phyloP scores from a whole-genome alignment of 2,329 filamentous ascomycete genomes.

The Neonectria coccinea region DNA sequence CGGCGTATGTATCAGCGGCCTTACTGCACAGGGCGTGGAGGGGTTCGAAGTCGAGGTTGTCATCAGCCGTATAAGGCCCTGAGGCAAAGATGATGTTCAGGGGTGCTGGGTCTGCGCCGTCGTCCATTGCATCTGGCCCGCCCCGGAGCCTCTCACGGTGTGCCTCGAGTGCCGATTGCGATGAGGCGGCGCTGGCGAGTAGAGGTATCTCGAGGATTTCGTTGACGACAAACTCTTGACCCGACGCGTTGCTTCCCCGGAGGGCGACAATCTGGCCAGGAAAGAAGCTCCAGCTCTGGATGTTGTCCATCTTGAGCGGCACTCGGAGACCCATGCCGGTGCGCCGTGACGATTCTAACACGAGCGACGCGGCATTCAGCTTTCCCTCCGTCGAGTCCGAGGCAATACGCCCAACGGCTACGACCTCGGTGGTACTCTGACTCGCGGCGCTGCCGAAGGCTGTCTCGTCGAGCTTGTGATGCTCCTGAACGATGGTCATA shows the following conservation, averaged over 20 bases:
- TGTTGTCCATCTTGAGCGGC: slow-evolving; percentile 78
- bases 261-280: slow-evolving; percentile 94
- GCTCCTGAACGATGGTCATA: slow-evolving; percentile 75
- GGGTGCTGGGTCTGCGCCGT: slow-evolving; percentile 66
- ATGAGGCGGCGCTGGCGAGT: slow-evolving; percentile 79
- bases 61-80: slow-evolving; percentile 92
- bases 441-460: slow-evolving; percentile 89
- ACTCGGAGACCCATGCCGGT: slow-evolving; percentile 86
- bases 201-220: slow-evolving; percentile 82
- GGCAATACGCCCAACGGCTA: slow-evolving; percentile 91
- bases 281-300: slow-evolving; percentile 84
- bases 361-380: slow-evolving; percentile 84
- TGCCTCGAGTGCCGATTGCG: slow-evolving; percentile 71
- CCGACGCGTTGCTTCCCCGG: slow-evolving; percentile 86
- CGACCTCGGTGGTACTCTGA: slow-evolving; percentile 86
- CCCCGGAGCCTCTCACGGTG: slow-evolving; percentile 77
- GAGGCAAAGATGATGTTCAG: slow-evolving; percentile 82
- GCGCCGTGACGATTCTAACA: slow-evolving; percentile 88
- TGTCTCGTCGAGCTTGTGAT: slow-evolving; percentile 80
- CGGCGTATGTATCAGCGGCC: slow-evolving; percentile 79
- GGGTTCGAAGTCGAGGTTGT: slow-evolving; percentile 91
- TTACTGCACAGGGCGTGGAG: slow-evolving; percentile 83
- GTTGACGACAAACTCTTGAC: slow-evolving; percentile 82
- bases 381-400: slow-evolving; percentile 89
- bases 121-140: slow-evolving; percentile 71